Evolutionary conservation across 2,329 filamentous ascomycete genomes (phyloP).

Genomic region (Thelonectria olida): DNA sequence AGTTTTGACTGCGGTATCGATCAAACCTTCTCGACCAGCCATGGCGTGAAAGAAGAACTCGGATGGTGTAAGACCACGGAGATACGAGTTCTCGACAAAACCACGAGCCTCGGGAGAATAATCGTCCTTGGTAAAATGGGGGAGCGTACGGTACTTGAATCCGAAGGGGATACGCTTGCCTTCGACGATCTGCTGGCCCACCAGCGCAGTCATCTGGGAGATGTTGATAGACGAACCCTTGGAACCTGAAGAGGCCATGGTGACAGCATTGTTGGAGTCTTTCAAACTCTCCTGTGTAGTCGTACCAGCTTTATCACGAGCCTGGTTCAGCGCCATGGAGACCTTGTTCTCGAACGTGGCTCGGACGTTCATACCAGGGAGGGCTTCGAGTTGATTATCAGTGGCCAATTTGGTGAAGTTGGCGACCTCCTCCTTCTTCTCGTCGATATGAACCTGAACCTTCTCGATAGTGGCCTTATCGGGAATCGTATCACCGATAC

Average conservation of each 20-base stretch:
- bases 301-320: conserved; percentile 95
- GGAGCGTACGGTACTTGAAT: conserved; percentile 96
- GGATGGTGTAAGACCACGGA: conserved; percentile 91
- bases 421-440: conserved; percentile 83
- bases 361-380: conserved; percentile 98
- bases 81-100: conserved; percentile 98
- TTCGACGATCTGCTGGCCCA: conserved; percentile 97
- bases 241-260: conserved; percentile 95
- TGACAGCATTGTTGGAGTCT: conserved; percentile 94
- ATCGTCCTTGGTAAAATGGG: conserved; percentile 99
- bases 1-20: conserved; percentile 99
- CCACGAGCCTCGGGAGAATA: conserved; percentile 97
- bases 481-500: conserved; percentile 97
- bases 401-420: conserved; percentile 81
- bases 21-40: conserved; percentile 99
- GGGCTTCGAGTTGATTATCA: conserved; percentile 86
- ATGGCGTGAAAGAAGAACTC: conserved; percentile 99
- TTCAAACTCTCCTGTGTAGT: conserved; percentile 92
- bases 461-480: conserved; percentile 84
- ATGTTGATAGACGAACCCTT: conserved; percentile 99
- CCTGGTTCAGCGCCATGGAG: conserved; percentile 90
- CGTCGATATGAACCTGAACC: conserved; percentile 83
- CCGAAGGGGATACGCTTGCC: conserved; percentile 99
- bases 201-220: conserved; percentile 98
- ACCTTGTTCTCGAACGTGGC: conserved; percentile 99